Evolutionary conservation across 768 basidiomycete species (phyloP), one percentile per base, ranked within the genome.

Genomic region (Leccinum disarticulatum): DNA sequence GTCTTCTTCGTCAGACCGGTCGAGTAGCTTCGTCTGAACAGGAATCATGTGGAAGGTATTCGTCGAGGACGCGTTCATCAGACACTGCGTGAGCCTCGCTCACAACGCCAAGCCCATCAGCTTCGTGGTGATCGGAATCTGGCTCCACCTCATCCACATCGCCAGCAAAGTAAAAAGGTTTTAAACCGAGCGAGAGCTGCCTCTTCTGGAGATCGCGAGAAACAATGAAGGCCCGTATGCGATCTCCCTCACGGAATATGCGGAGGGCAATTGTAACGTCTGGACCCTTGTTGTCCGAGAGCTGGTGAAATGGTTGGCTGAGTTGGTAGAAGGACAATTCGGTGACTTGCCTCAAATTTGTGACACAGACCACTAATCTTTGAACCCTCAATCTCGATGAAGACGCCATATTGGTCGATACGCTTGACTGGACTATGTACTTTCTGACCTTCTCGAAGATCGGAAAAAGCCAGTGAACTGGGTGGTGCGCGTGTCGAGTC

Each of bases 281-380:
- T 4, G 90, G 90, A 31, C 89, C 84, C 62, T 85, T 80, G 71
- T 91, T 93, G 68, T 98, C 96, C 8, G 95, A 91, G 47, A 98
- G 80, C 94, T 97, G 62, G 27, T 35, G 22, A 19, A 57, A 57
- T 54, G 25, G 54, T 41, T 43, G 53, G 53, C 52, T 55, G 17
- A n/a, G 15, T 53, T 9, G 22, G 19, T 1, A 46, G 19, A 48
- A 53, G 31, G 28, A 50, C 43, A 41, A 36, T 52, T n/a, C 43
- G 30, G 28, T 47, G 47, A 61, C 80, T 55, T 66, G 89, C 93
- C 82, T 98, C 83, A 10, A 93, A 92, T 73, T 94, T 95, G 73
- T 98, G 96, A 72, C 96, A 99, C 11, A 99, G 80, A 6, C 96
- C 96, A 61, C 82, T 87, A 52, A 98, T 77, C 68, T 88, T 90